These are phyloP conservation scores for Madurella fahalii DNA, from an alignment of 2,329 filamentous ascomycete species.

Conservation along the genomic window DNA sequence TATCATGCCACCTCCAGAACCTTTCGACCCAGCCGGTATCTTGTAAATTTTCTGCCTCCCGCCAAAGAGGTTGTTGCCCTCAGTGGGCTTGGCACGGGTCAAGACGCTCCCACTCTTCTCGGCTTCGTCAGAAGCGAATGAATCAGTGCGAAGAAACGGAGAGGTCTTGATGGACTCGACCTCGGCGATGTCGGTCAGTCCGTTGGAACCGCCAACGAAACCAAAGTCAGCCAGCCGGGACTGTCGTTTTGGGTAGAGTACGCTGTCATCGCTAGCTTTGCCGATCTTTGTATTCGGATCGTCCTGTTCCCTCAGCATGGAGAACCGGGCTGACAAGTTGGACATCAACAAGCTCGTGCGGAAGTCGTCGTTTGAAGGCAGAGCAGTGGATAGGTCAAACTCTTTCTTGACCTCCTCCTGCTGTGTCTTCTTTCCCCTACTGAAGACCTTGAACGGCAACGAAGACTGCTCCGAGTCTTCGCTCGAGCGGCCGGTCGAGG, in stretches of 20 bases:
- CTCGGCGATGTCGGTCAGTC: conserved; percentile 81
- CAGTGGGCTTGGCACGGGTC: conserved; percentile 73
- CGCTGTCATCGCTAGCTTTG: conserved; percentile 93
- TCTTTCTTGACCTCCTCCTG: conserved; percentile 59
- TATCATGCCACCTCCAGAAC: conserved; percentile 46
- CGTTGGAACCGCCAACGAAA: conserved; percentile 41
- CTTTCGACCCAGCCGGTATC: conserved; percentile 51
- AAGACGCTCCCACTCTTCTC: conserved; percentile 68
- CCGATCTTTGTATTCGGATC: conserved; percentile 84
- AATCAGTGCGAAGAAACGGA: conserved; percentile 56
- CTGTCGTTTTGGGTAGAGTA: conserved; percentile 75
- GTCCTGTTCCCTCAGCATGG: conserved; percentile 93
- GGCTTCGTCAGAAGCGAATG: conserved; percentile 65
- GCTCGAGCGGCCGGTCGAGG: conserved; percentile 41
- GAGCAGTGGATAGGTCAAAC: conserved; percentile 66
- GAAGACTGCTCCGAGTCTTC: conserved; percentile 51
- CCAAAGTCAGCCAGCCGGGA: conserved; percentile 74
- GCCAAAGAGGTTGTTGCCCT: conserved; percentile 91
- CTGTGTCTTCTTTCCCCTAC: conserved; percentile 50
- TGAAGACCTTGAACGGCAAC: conserved; percentile 44
- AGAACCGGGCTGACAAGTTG: conserved; percentile 89
- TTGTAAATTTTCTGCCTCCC: conserved; percentile 95
- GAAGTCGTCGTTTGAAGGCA: conserved; percentile 85
- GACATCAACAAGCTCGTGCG: conserved; percentile 95
- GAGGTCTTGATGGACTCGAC: conserved; percentile 72